phyloP scores from a whole-genome alignment of 768 basidiomycete species.

The Auriscalpium microsporum region DNA sequence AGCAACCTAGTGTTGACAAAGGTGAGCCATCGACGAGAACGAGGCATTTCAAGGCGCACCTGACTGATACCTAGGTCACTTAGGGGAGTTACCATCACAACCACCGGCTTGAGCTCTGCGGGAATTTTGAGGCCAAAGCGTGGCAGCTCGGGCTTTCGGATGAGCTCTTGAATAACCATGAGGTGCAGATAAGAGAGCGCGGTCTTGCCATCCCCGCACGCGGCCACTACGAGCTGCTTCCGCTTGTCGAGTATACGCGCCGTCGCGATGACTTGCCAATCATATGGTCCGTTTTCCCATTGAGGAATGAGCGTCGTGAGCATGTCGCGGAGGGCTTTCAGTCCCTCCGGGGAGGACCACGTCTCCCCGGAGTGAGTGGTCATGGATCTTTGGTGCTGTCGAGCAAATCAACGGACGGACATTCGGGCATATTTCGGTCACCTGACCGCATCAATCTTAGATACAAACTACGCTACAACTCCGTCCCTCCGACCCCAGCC shows the following conservation, averaged over 20 bases:
- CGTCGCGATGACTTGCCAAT: slow-evolving; percentile 3
- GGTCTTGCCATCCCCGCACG: slow-evolving; percentile 5
- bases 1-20: neutral
- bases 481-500: too few species aligned
- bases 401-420: too few species aligned
- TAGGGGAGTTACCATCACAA: slow-evolving; percentile 4
- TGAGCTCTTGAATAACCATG: neutral
- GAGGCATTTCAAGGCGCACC: neutral
- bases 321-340: neutral
- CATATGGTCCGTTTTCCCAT: neutral
- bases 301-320: neutral
- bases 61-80: slow-evolving; percentile 6
- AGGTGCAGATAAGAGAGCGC: neutral
- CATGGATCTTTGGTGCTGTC: neutral
- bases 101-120: neutral
- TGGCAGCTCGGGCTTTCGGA: neutral
- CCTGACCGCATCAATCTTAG: too few species aligned
- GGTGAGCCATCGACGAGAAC: neutral
- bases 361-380: neutral
- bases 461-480: too few species aligned
- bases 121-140: neutral
- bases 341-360: neutral
- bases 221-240: neutral
- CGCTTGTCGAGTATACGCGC: neutral
- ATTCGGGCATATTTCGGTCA: too few species aligned